A percentile compares a stretch with the other conserved stretches of the same genome.
Evolutionary conservation across 345 rosid genomes (phyloP).

Genomic region (Melaleuca quinquenervia): DNA sequence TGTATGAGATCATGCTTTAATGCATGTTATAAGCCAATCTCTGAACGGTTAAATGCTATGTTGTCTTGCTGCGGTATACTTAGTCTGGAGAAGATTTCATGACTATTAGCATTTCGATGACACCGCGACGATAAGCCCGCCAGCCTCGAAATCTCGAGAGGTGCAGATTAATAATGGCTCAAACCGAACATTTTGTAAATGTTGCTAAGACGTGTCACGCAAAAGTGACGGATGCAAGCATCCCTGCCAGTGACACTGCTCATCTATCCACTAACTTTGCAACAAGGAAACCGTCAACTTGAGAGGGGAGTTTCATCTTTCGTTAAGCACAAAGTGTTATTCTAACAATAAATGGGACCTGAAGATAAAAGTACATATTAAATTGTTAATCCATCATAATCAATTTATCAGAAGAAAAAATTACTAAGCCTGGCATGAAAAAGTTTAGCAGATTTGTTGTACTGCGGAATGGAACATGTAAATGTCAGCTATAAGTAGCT

Average conservation of each 20-base stretch:
- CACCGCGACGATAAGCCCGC: background rate
- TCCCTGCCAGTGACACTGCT: no score
- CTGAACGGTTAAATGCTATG: background rate
- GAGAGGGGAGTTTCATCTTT: background rate
- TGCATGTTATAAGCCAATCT: background rate
- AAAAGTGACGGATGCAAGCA: background rate
- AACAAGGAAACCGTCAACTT: background rate
- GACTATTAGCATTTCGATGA: background rate
- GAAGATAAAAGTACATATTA: no score
- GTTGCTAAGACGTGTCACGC: background rate
- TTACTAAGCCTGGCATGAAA: background rate
- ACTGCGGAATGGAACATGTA: background rate
- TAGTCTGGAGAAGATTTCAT: no score
- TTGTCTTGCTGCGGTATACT: background rate
- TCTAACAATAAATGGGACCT: background rate
- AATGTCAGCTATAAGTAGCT: background rate
- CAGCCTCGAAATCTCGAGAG: background rate
- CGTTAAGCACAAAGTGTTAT: background rate
- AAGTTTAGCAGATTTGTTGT: no score
- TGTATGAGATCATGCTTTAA: no score
- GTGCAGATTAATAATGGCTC: background rate
- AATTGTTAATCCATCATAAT: no score
- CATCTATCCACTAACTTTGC: background rate
- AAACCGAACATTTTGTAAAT: background rate
- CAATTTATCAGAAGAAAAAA: background rate